Base-by-base conservation (phyloP, 1,284 basidiomycete species). In the Thecaphora thlaspeos region DNA sequence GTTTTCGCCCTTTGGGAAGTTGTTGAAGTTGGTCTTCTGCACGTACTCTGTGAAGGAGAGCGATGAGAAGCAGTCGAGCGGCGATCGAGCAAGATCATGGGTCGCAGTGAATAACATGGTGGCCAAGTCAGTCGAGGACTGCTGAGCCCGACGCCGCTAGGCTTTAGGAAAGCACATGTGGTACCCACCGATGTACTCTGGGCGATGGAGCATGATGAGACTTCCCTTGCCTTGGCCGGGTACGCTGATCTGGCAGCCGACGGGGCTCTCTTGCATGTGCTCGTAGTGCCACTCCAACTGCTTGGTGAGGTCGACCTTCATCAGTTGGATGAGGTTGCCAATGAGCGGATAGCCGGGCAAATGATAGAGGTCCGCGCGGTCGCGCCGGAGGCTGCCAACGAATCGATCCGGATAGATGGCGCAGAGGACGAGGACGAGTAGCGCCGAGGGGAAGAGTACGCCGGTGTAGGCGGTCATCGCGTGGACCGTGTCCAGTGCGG, bases 1-100 rank as follows among this genome's bases (percentile, higher is more conserved):
- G 43, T 41, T 36, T 14, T 43, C 8, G 2, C 68, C 68, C 43
- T 70, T 68, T 46, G 49, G 21, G 43, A 61, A 68, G 46, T 62
- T 61, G 11, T 62, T 59, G 36, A 70, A 68, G 51, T 70, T 65
- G 41, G 68, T 70, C 55, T 70, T 70, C 30, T 70, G 68, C 26
- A 64, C 53, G 55, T 56, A 61, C 8, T 60, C 26, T 28, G 26
- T 28, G 26, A 17, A n/a, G 17, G 17, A 7, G 21, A 8, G 39
- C 7, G 19, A 38, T 8, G 19, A 8, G 19, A 9, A 2, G 36
- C 3, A 37, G 19, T 9, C 18, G 43, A 45, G 18, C 18, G 23
- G 30, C 24, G 18, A 38, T 5, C 37, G 37, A 8, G 5, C 7
- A 21, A 8, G 37, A 38, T 15, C 17, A 4, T 5, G 19, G 7